A percentile compares a stretch with the other conserved stretches of the same genome.
These are phyloP conservation scores for Wickerhamomyces silvicola DNA, from an alignment of 805 yeast species.

Conservation along the genomic window DNA sequence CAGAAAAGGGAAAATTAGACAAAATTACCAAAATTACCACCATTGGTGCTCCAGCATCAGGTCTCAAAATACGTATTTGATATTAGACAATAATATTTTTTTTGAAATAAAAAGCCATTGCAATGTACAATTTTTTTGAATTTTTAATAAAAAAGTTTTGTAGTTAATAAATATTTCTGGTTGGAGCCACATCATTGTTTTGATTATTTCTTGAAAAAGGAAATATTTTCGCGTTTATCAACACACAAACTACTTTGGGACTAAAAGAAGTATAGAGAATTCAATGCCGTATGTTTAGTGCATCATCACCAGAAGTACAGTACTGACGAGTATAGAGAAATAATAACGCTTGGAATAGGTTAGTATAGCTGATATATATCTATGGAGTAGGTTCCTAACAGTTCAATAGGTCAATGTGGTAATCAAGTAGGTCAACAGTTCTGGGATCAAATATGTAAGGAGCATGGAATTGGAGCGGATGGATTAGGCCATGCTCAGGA, in stretches of 20 bases:
- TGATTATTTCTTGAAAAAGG: no score
- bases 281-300: constrained; percentile 6
- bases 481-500: constrained; percentile 22
- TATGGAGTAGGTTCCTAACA: not conserved
- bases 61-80: constrained; percentile 48
- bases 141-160: no score
- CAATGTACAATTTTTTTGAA: no score
- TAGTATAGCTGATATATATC: constrained; percentile 10
- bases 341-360: constrained; percentile 62
- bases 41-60: constrained; percentile 90
- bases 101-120: no score
- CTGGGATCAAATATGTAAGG: constrained; percentile 83
- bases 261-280: not conserved
- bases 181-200: no score
- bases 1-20: constrained; percentile 75
- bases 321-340: constrained; percentile 36
- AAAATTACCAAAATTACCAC: constrained; percentile 66
- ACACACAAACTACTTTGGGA: no score
- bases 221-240: no score
- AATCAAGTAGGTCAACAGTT: constrained; percentile 91
- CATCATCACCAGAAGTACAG: not conserved
- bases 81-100: no score
- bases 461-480: constrained; percentile 65
- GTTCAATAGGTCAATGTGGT: constrained; percentile 77
- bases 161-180: no score